Evolutionary conservation across 768 basidiomycete species (phyloP).

Genomic region (Lepiota brunneoincarnata): DNA sequence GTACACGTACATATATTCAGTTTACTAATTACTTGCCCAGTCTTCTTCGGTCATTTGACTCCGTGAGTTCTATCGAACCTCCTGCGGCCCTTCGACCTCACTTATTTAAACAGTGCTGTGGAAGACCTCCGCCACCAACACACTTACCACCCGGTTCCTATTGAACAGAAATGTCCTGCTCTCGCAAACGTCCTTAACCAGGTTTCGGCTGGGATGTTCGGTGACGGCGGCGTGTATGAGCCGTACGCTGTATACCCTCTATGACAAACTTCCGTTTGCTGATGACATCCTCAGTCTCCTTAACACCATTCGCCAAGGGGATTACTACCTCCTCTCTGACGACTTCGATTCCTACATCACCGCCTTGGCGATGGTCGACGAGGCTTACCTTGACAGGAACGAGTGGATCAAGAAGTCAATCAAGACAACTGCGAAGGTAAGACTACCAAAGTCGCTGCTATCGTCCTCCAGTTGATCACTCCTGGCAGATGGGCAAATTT

Average conservation of each 20-base stretch:
- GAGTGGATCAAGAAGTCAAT: conserved; percentile 95
- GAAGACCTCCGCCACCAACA: conserved; percentile 87
- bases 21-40: conserved; percentile 29
- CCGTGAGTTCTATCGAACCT: conserved; percentile 35
- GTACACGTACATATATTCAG: not conserved
- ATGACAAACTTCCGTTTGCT: conserved; percentile 12
- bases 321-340: conserved; percentile 82
- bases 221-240: conserved; percentile 78
- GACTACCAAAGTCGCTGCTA: not conserved
- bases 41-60: conserved; percentile 90
- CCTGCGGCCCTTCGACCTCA: not conserved
- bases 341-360: conserved; percentile 89
- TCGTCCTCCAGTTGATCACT: not conserved
- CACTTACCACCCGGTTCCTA: conserved; percentile 73
- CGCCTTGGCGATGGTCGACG: conserved; percentile 84
- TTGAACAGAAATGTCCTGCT: conserved; percentile 81
- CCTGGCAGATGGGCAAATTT: conserved; percentile 87
- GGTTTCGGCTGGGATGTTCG: conserved; percentile 78
- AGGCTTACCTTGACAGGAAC: conserved; percentile 77
- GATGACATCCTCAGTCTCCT: conserved; percentile 47
- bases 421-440: conserved; percentile 72
- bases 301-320: conserved; percentile 73
- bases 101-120: conserved; percentile 47
- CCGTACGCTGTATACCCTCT: conserved; percentile 50
- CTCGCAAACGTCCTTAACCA: conserved; percentile 77